Base-by-base conservation (phyloP, 1,139 yeast species). In the Yamadazyma epiphylla region DNA sequence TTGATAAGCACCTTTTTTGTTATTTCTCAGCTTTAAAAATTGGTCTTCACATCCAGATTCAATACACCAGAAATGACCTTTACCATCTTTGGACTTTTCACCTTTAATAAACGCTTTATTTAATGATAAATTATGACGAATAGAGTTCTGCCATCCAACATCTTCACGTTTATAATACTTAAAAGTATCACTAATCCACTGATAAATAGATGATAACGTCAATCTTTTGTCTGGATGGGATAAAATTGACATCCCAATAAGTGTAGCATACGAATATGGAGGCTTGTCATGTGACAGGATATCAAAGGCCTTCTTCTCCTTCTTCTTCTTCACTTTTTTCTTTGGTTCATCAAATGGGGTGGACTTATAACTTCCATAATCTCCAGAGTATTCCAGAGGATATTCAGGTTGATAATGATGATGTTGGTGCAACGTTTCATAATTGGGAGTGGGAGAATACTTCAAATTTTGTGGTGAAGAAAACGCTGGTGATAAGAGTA, bases 31-130 rank as follows among this genome's bases (percentile, higher is more conserved):
- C 50, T 80, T 84, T 48, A 85, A 69, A 49, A 91, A 91, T 54
- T 82, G 87, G 41, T 77, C 77, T 55, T 89, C 96, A 49, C 71
- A 77, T 4, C 95, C 96, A 14, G 76, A 67, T 39, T 82, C 88
- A 32, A 91, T 86, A 46, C 85, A 79, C 98, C 98, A 94, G 57
- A 83, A 91, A 60, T 89, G 95, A 20, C 98, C 98, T 60, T 91
- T 91, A 5, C 97, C 97, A 55, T 86, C 95, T 46, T 85, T 83
- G 11, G 96, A 89, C 52, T 91, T 83, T 43, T 86, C 95, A 22
- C 94, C 87, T 58, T 91, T 91, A 33, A 82, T 73, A 47, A 87
- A 87, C 1, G 95, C 95, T 53, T 86, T 87, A 58, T 86, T 87
- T 43, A 87, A 65, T 15, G 94, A 82, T 33, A 87, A 63, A 45